Evolutionary conservation across 768 basidiomycete species (phyloP).

Genomic region (Auriscalpium orientale): DNA sequence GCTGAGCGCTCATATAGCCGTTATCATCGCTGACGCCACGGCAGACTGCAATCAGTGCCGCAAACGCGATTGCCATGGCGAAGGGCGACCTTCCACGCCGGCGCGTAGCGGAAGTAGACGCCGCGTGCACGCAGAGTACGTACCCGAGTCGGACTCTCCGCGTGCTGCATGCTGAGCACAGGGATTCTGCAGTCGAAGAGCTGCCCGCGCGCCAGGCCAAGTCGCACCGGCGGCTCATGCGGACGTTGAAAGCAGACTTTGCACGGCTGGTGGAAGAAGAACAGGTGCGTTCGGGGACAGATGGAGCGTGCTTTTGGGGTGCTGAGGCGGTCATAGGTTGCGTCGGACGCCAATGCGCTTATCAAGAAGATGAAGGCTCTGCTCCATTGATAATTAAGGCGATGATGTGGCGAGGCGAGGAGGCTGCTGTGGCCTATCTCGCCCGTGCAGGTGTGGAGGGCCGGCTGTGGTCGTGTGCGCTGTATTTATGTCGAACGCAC

Average conservation of each 20-base stretch:
- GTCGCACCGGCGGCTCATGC: conserved; percentile 7
- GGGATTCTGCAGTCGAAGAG: conserved; percentile 3
- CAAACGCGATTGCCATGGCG: not conserved
- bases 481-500: not conserved
- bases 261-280: conserved; percentile 2
- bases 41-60: not conserved
- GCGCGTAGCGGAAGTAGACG: not conserved
- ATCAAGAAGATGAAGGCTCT: conserved; percentile 8
- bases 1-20: not conserved
- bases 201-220: not conserved
- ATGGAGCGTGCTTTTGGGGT: not conserved
- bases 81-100: not conserved
- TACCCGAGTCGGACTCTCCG: no score
- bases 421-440: not conserved
- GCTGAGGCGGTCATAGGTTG: conserved; percentile 1
- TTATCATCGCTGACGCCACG: no score
- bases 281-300: conserved; percentile 1
- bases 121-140: not conserved
- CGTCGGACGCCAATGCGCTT: conserved; percentile 3
- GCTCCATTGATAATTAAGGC: not conserved
- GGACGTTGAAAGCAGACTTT: conserved; percentile 3
- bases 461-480: not conserved
- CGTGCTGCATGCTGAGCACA: not conserved
- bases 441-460: not conserved
- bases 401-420: not conserved